These are phyloP conservation scores for Mycena olivaceomarginata DNA, from an alignment of 768 basidiomycete species.

Conservation along the genomic window DNA sequence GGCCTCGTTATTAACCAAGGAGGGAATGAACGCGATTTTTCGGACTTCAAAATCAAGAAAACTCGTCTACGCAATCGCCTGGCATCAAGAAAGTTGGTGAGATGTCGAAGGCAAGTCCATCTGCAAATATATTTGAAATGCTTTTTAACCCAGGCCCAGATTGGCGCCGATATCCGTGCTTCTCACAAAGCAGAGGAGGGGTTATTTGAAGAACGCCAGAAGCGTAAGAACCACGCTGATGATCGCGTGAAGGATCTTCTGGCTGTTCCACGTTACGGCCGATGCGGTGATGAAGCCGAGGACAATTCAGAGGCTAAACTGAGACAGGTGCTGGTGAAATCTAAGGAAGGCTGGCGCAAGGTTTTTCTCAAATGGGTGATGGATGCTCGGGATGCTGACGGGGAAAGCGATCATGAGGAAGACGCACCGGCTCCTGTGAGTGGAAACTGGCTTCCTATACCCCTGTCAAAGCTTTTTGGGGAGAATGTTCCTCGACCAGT, in stretches of 20 bases:
- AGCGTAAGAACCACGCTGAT: constrained; percentile 1
- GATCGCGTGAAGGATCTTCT: background rate
- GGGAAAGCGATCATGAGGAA: background rate
- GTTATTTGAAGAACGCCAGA: no score
- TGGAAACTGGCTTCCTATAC: background rate
- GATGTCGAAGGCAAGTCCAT: no score
- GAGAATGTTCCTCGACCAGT: background rate
- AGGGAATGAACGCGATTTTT: no score
- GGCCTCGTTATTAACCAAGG: no score
- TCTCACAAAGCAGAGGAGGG: no score
- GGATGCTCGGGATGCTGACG: background rate
- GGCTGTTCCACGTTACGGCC: background rate
- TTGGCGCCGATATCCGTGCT: no score
- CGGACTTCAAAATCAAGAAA: no score
- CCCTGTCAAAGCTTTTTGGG: background rate
- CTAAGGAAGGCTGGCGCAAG: background rate
- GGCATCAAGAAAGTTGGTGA: no score
- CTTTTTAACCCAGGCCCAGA: no score
- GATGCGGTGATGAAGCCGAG: background rate
- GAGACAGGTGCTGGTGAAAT: background rate
- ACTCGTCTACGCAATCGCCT: no score
- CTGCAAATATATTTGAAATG: no score
- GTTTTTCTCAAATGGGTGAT: background rate
- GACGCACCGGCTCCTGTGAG: background rate
- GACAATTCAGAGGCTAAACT: background rate